Conservation (phyloP, 768 basidiomycete genomes). For the Collybia mongolica region DNA sequence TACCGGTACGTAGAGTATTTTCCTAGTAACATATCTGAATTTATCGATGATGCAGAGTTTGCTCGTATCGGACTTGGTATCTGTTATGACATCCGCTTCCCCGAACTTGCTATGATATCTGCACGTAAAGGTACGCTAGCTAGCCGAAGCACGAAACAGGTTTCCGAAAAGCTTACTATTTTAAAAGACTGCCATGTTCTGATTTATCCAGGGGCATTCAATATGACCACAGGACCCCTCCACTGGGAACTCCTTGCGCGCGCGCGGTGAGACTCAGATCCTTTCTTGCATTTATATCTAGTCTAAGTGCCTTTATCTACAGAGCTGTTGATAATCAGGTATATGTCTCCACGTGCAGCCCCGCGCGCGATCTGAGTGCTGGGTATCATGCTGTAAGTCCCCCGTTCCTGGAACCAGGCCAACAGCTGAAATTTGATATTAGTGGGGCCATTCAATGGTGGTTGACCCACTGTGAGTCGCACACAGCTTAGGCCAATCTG, state of each 20-base stretch:
- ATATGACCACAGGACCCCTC: constrained; percentile 90
- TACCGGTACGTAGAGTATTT: constrained; percentile 54
- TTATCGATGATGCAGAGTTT: constrained; percentile 57
- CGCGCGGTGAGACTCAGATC: constrained; percentile 54
- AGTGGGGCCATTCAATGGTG: constrained; percentile 92
- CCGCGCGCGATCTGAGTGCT: constrained; percentile 80
- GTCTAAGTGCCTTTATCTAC: constrained; percentile 4
- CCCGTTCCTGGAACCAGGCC: background rate
- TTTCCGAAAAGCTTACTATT: background rate
- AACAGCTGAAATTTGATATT: constrained; percentile 1
- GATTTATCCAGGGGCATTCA: constrained; percentile 95
- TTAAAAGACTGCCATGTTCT: constrained; percentile 76
- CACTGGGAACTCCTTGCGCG: constrained; percentile 95
- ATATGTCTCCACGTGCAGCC: constrained; percentile 95
- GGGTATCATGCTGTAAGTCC: constrained; percentile 82
- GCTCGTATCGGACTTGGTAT: constrained; percentile 96
- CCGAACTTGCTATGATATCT: constrained; percentile 88
- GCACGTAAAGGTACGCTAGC: constrained; percentile 70
- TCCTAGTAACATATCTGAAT: background rate
- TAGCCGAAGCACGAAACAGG: background rate
- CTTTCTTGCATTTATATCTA: background rate
- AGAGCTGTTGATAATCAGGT: constrained; percentile 97
- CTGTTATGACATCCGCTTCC: constrained; percentile 95
- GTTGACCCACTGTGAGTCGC: constrained; percentile 81
- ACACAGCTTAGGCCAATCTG: background rate